phyloP scores from a whole-genome alignment of 2,329 filamentous ascomycete species.

The Rutstroemia sp. region DNA sequence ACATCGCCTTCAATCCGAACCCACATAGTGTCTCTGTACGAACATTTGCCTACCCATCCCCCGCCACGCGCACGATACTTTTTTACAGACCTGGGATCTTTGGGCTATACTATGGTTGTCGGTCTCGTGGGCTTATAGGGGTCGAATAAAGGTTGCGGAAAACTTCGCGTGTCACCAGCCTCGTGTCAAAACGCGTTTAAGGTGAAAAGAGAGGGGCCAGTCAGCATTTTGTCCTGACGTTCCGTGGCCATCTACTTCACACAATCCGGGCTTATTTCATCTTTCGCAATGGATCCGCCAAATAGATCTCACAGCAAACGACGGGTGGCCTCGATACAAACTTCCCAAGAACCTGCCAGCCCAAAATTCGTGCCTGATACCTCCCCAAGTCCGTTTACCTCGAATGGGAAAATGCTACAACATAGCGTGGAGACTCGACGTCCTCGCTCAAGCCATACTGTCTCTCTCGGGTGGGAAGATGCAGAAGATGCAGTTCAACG shows the following conservation, averaged over 20 bases:
- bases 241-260: constrained; percentile 4
- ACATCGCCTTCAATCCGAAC: not conserved
- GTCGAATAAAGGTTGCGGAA: constrained; percentile 15
- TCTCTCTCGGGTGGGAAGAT: constrained; percentile 25
- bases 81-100: not conserved
- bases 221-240: constrained; percentile 2
- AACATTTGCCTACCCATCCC: constrained; percentile 1
- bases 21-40: too few relatives aligned
- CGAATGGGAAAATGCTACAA: constrained; percentile 17
- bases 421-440: constrained; percentile 17
- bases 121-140: constrained; percentile 15
- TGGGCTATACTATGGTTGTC: constrained; percentile 21
- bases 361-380: constrained; percentile 17
- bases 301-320: constrained; percentile 17
- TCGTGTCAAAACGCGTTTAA: constrained; percentile 24
- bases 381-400: constrained; percentile 24
- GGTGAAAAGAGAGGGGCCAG: constrained; percentile 14
- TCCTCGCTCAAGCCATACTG: constrained; percentile 20
- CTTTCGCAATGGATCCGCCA: constrained; percentile 21
- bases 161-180: constrained; percentile 18
- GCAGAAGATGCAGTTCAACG: constrained; percentile 19
- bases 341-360: constrained; percentile 4
- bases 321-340: constrained; percentile 16
- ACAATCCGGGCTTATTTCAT: not conserved
- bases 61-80: constrained; percentile 7